Conservation (phyloP, 768 basidiomycete genomes). For the Lyophyllum semitale region DNA sequence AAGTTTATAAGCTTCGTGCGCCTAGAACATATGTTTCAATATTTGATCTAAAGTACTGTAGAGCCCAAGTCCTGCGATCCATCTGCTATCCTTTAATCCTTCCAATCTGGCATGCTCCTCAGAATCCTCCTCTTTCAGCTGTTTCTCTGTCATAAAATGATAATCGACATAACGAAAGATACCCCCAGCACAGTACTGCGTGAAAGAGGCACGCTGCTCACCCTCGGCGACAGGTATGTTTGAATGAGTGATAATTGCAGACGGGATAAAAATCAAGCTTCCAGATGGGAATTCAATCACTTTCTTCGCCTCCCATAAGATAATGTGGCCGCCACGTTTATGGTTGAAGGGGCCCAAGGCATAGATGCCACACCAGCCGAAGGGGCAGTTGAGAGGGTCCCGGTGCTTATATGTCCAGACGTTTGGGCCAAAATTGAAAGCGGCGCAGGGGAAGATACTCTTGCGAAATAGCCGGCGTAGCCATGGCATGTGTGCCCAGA, state of each 20-base stretch:
- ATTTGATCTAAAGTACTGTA: neutral
- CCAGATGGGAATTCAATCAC: neutral
- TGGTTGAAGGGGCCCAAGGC: neutral
- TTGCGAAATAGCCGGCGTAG: too few species aligned
- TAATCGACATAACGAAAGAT: neutral
- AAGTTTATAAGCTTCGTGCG: too few species aligned
- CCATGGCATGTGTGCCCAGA: neutral
- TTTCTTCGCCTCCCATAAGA: neutral
- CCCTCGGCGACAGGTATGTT: neutral
- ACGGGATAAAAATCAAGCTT: neutral
- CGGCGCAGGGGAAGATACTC: neutral
- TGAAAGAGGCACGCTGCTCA: neutral
- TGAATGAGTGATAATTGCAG: neutral
- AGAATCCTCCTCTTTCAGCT: neutral
- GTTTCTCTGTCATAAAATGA: neutral
- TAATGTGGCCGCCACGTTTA: neutral
- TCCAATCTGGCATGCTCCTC: neutral
- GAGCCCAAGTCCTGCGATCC: neutral
- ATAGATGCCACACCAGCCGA: neutral
- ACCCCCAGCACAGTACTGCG: slow-evolving; percentile 1
- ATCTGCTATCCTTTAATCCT: neutral
- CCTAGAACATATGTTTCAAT: too few species aligned
- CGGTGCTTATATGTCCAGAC: neutral
- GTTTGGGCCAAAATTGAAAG: neutral
- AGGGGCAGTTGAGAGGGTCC: neutral